These are phyloP conservation scores for Coemansia sp. DNA, from an alignment of 192 early-diverging fungal genomes.

Conservation along the genomic window DNA sequence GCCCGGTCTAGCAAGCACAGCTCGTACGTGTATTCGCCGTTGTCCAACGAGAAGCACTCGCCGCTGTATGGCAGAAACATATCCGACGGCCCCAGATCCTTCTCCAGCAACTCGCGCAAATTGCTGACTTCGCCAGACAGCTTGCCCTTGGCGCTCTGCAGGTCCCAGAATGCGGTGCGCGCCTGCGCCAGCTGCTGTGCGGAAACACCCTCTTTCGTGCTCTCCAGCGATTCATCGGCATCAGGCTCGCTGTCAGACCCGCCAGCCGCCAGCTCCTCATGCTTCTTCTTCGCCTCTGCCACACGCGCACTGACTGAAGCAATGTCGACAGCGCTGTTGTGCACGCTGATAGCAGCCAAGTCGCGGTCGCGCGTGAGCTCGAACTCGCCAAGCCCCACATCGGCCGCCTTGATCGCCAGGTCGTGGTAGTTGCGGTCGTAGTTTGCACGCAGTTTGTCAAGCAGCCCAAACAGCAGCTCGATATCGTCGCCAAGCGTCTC, in stretches of 20 bases:
- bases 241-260: too few species aligned
- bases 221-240: too few species aligned
- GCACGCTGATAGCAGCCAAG: background rate
- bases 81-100: constrained; percentile 73
- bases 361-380: constrained; percentile 39
- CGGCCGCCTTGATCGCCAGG: constrained; percentile 57
- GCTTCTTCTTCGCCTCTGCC: constrained; percentile 19
- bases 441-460: constrained; percentile 42
- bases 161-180: constrained; percentile 18
- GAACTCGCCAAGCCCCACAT: constrained; percentile 42
- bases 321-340: constrained; percentile 24
- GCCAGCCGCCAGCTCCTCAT: background rate
- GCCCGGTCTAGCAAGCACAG: constrained; percentile 82
- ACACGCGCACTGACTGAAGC: constrained; percentile 20
- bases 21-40: constrained; percentile 66
- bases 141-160: constrained; percentile 24
- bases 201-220: background rate
- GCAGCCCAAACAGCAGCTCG: constrained; percentile 6
- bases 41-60: constrained; percentile 71
- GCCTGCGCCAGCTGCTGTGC: constrained; percentile 22
- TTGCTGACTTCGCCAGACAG: constrained; percentile 39
- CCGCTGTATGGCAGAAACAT: constrained; percentile 70
- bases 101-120: constrained; percentile 59
- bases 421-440: constrained; percentile 65
- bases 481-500: constrained; percentile 30